Evolutionary conservation across 1,284 basidiomycete species (phyloP), one percentile per base, ranked within the genome.

Genomic region (Austroboletus rostrupii): DNA sequence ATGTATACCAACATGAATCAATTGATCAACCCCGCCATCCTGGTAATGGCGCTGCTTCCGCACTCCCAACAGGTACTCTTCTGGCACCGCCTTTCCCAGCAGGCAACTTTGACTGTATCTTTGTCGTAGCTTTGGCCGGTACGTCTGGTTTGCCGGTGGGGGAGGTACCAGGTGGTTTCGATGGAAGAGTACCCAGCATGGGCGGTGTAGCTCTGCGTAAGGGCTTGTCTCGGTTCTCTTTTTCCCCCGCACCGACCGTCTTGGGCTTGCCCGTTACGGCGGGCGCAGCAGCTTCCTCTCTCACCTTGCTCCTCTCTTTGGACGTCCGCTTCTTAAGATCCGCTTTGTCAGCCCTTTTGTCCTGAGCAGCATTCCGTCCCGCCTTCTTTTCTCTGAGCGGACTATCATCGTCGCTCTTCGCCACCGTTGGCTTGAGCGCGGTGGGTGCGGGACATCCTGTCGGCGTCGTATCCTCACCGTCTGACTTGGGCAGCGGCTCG

Each of bases 11-110:
- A 14, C 62, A 70, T 36, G 66, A 45, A 68, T 65, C 42, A 66
- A 70, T 36, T 66, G 45, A 68, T 65, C 42, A 66, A 29, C 61
- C 67, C 50, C 59, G 60, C 67, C 64, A 65, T 0, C 66, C 65
- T 2, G 66, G 63, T n/a, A 65, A 47, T 35, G 71, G 67, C 10
- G 79, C 79, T 29, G 80, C 81, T 53, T 83, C 80, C 1, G 71
- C 72, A 53, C 82, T 83, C 53, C 76, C 74, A 23, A 83, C 66
- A 7, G 72, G 78, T 31, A 85, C 82, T 49, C 81, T 71, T 53
- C 81, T 68, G 16, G 82, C 74, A 10, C 77, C 79, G 36, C 74
- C 72, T 50, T 60, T 70, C 10, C 60, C 59, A 2, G 65, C 59
- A 2, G 64, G 60, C 12, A 69, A 40, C 46, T 69, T 71, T 20